Evolutionary conservation across 2,329 filamentous ascomycete species (phyloP).

Genomic region (Thermothelomyces thermophilus): DNA sequence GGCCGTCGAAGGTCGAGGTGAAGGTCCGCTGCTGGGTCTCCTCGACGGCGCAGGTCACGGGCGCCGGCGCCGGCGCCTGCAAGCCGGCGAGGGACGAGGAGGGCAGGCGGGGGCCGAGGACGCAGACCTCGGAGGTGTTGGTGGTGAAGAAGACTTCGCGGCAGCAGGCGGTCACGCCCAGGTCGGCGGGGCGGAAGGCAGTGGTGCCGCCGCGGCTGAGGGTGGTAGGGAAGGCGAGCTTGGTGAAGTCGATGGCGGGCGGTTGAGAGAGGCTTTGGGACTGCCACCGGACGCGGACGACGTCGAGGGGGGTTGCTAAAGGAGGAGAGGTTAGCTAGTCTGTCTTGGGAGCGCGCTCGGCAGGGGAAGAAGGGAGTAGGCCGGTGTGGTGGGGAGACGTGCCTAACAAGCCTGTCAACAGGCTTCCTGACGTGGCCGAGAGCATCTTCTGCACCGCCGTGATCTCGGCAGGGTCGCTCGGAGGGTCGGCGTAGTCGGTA

Average conservation of each 20-base stretch:
- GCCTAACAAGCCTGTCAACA: conserved; percentile 87
- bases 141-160: conserved; percentile 96
- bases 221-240: conserved; percentile 50
- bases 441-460: conserved; percentile 88
- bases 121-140: conserved; percentile 72
- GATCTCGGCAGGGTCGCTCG: conserved; percentile 54
- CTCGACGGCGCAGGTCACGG: conserved; percentile 72
- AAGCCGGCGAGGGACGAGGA: not conserved
- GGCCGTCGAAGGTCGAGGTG: conserved; percentile 83
- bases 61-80: conserved; percentile 8
- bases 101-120: conserved; percentile 53
- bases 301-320: conserved; percentile 82
- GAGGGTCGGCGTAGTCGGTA: conserved; percentile 31
- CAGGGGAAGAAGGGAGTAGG: too few relatives aligned
- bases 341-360: not conserved
- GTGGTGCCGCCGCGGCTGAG: conserved; percentile 38
- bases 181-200: conserved; percentile 67
- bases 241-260: conserved; percentile 42
- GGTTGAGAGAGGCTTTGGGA: conserved; percentile 55
- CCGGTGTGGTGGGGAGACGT: conserved; percentile 31
- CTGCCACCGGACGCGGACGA: conserved; percentile 90
- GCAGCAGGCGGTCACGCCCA: conserved; percentile 91
- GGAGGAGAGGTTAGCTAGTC: conserved; percentile 31
- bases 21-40: conserved; percentile 78
- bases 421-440: conserved; percentile 82